Evolutionary conservation across 2,329 filamentous ascomycete species (phyloP), one percentile per base, ranked within the genome.

Genomic region (Alternaria rosae): DNA sequence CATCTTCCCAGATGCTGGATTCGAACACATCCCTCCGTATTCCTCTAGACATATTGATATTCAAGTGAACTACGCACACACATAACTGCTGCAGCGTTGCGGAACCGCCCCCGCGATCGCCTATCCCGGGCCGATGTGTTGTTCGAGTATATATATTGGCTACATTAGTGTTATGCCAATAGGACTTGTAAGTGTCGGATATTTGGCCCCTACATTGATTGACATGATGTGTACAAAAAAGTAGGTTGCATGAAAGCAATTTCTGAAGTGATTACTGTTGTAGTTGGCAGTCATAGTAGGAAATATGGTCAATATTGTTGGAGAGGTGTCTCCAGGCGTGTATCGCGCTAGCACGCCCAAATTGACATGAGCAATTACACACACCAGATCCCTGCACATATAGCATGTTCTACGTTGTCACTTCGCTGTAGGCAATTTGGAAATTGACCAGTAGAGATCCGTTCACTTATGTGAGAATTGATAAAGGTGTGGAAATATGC

Each of bases 401-500:
- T 50, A 15, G 9, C 5, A 21, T 35, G 28, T 21, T 32, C 8
- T 17, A 35, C 47, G 6, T 32, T 28, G 32, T 50, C 17, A 35
- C 17, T 21, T 20, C 21, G 28, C 17, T 50, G 17, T 32, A 21
- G 11, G 47, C 17, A 21, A 32, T 32, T 13, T 20, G 15, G 3
- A 23, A 32, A 30, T 38, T 26, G 7, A 20, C 11, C 15, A 6
- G 17, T 26, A 23, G 50, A 23, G 25, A 21, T 12, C 7, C 15
- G 21, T 30, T 41, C 26, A 42, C 20, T 26, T 15, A 38, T n/a
- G 12, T 30, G 35, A 26, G 23, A 48, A 26, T 23, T 30, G 44
- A 23, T 32, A 8, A 38, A 67, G 51, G 32, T 5, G 56, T 15
- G 13, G 30, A 20, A 56, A 17, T 55, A 61, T 35, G 64, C 61